These are phyloP conservation scores for Ophiostoma angusticollis DNA, from an alignment of 2,329 filamentous ascomycete species.

Conservation along the genomic window DNA sequence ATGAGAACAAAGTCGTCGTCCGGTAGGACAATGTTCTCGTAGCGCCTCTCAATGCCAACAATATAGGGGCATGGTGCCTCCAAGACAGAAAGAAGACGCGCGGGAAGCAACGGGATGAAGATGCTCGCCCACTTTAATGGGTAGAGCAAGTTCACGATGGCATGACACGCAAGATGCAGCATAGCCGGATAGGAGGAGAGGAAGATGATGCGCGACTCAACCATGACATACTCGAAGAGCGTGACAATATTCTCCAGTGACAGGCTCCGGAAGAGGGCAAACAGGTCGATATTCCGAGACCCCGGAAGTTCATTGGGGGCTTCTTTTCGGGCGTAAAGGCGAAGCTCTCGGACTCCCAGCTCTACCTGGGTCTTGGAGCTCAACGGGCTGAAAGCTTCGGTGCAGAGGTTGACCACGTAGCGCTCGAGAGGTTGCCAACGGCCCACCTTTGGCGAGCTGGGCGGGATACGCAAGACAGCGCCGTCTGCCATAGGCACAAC, in stretches of 20 bases:
- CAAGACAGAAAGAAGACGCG: conserved; percentile 74
- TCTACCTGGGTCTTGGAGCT: conserved; percentile 95
- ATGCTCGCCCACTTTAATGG: conserved; percentile 89
- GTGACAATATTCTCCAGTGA: conserved; percentile 87
- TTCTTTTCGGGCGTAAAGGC: conserved; percentile 68
- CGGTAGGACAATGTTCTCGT: conserved; percentile 73
- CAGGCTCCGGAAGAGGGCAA: conserved; percentile 78
- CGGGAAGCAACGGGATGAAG: conserved; percentile 83
- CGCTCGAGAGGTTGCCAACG: conserved; percentile 94
- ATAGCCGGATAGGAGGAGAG: conserved; percentile 92
- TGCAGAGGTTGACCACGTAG: conserved; percentile 94
- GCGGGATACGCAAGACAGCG: conserved; percentile 64
- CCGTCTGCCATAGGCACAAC: conserved; percentile 95
- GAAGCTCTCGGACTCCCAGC: conserved; percentile 74
- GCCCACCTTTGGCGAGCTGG: conserved; percentile 80
- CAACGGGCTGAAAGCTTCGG: conserved; percentile 83
- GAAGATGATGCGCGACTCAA: conserved; percentile 91
- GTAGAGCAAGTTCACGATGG: conserved; percentile 75
- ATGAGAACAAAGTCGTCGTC: conserved; percentile 94
- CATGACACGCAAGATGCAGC: conserved; percentile 84
- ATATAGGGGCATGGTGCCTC: conserved; percentile 96
- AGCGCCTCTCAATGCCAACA: conserved; percentile 85
- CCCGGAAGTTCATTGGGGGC: conserved; percentile 87
- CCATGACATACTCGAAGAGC: conserved; percentile 83
- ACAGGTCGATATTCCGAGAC: conserved; percentile 81